Percentiles rank a stretch among this genome's conserved stretches.
Conservation (phyloP, 768 basidiomycete genomes). For the Trametes sanguinea region DNA sequence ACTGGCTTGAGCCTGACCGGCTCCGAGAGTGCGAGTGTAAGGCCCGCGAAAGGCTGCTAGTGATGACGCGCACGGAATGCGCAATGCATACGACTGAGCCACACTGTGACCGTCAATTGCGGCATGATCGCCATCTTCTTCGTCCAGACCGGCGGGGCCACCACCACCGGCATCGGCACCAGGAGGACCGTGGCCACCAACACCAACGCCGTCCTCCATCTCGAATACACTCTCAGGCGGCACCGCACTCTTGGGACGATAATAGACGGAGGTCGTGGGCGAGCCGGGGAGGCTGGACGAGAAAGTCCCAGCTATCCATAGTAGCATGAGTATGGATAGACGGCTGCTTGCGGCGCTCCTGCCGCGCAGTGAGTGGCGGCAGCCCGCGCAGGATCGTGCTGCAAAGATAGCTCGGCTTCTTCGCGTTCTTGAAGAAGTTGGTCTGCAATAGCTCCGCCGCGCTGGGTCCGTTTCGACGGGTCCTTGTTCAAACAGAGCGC, state of each 20-base stretch:
- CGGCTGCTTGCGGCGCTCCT: constrained; percentile 60
- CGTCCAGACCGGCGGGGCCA: neutral
- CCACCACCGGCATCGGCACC: neutral
- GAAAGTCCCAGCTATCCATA: constrained; percentile 86
- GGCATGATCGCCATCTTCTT: constrained; percentile 7
- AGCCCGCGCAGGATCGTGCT: constrained; percentile 72
- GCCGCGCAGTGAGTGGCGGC: constrained; percentile 70
- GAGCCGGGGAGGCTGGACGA: constrained; percentile 41
- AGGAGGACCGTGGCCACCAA: neutral
- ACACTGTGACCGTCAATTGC: constrained; percentile 16
- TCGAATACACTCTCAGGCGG: constrained; percentile 38
- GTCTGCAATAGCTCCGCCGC: constrained; percentile 76
- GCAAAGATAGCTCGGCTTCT: constrained; percentile 79
- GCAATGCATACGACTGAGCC: constrained; percentile 28
- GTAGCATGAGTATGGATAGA: constrained; percentile 47
- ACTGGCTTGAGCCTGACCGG: constrained; percentile 19
- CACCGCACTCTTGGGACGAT: constrained; percentile 17
- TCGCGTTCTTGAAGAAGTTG: constrained; percentile 77
- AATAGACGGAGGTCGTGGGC: constrained; percentile 31
- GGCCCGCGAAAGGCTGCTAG: neutral
- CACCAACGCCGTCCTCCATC: constrained; percentile 36
- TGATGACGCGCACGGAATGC: constrained; percentile 24
- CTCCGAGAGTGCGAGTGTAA: constrained; percentile 6
- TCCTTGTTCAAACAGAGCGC: constrained; percentile 85
- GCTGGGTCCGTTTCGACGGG: constrained; percentile 77